Base-by-base conservation (phyloP, 495 filamentous ascomycete genomes). In the Aspergillus campestris region DNA sequence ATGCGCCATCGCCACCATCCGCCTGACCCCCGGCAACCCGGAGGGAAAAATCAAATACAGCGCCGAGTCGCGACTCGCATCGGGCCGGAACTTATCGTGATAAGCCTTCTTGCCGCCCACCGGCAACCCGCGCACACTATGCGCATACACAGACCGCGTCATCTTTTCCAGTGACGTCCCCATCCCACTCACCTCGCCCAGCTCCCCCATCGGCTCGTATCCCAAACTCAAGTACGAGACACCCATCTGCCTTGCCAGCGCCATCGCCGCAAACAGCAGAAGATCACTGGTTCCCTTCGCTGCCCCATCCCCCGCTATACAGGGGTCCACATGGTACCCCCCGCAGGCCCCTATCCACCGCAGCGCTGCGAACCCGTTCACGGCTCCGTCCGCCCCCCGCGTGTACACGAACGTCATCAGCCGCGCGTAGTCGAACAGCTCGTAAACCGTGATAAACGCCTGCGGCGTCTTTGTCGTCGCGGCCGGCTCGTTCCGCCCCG, bases 341-440 rank as follows among this genome's bases (percentile, higher is more conserved):
- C 56, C 46, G 8, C 55, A 48, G 5, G 56, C 52, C 12, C 65
- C 64, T 6, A 73, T 51, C 3, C 49, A 54, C 5, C 69, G 65
- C 0, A 73, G 53, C 0, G 62, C 69, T 0, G 67, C 67, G 34
- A 73, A 69, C 0, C 67, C 67, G 34, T 63, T 64, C 8, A 62
- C 53, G 0, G 15, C 33, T n/a, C 56, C 59, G 30, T 64, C 53
- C 1, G 60, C 42, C 2, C 51, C 55, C 13, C 61, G 58, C 2
- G 60, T 61, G 44, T 73, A 71, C 12, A 73, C 55, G 54, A 67
- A 73, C 3, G 59, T 67, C 66, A 73, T 71, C 0, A 70, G 55
- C 5, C 50, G 40, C 1, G 69, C 59, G 3, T 67, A 44, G n/a
- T 60, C 54, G 38, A 73, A 71, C 0, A 62, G 69, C 32, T 71